Conservation (phyloP, 1,139 yeast genomes). For the Zygoascus sp. region DNA sequence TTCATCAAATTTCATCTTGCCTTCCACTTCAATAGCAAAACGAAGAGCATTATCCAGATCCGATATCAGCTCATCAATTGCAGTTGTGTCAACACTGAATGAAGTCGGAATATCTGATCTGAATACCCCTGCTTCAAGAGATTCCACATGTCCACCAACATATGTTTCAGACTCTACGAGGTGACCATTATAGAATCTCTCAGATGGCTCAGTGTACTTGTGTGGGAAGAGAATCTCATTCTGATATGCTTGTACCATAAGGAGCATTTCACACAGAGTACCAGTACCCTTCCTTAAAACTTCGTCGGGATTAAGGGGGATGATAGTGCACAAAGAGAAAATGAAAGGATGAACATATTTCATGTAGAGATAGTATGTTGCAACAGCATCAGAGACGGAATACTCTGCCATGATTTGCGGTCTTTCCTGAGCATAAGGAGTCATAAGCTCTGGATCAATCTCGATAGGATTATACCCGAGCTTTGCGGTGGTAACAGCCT, state of each 20-base stretch:
- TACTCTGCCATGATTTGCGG: constrained; percentile 93
- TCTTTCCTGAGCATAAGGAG: constrained; percentile 90
- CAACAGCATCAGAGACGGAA: constrained; percentile 99
- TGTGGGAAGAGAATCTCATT: constrained; percentile 78
- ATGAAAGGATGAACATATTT: constrained; percentile 97
- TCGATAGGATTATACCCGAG: constrained; percentile 96
- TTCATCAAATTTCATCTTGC: constrained; percentile 63
- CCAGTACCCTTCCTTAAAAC: constrained; percentile 97
- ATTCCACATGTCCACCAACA: constrained; percentile 98
- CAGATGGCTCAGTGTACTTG: constrained; percentile 88
- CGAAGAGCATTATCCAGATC: constrained; percentile 74
- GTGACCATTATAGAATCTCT: constrained; percentile 92
- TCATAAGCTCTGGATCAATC: constrained; percentile 96
- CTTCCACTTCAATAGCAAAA: constrained; percentile 84
- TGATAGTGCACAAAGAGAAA: constrained; percentile 89
- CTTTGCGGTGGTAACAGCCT: constrained; percentile 95
- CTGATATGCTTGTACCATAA: constrained; percentile 94
- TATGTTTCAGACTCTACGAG: constrained; percentile 91
- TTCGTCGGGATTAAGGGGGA: constrained; percentile 96
- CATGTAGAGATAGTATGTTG: constrained; percentile 92
- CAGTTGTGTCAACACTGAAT: constrained; percentile 75
- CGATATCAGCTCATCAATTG: constrained; percentile 69
- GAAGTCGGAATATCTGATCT: constrained; percentile 77
- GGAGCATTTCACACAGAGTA: constrained; percentile 94
- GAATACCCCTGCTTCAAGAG: constrained; percentile 96